A percentile compares a stretch with the other conserved stretches of the same genome.
These are phyloP conservation scores for Cyclanthera cordifolia DNA, from an alignment of 306 rosid genomes.

Conservation along the genomic window DNA sequence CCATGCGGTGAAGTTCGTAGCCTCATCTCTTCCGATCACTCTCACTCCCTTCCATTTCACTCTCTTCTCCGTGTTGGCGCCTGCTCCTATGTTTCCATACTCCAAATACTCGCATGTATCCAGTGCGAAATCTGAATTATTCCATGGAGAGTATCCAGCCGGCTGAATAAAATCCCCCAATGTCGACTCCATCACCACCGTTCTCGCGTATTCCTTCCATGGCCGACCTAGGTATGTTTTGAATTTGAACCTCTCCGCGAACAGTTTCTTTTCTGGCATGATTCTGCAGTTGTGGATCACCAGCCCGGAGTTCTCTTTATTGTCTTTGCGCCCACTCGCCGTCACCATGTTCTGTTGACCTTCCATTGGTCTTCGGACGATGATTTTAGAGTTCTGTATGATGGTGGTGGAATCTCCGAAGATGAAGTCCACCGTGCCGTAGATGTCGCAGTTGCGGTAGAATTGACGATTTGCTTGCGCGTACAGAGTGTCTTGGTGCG, in stretches of 20 bases:
- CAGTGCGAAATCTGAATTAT: constrained; percentile 13
- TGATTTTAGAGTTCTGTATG: constrained; percentile 47
- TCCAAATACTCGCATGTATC: constrained; percentile 44
- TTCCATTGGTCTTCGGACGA: constrained; percentile 30
- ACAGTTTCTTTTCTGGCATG: constrained; percentile 27
- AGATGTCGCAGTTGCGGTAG: constrained; percentile 64
- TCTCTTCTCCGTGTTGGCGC: constrained; percentile 26
- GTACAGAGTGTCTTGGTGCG: constrained; percentile 62
- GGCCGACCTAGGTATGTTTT: constrained; percentile 49
- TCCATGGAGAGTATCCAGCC: constrained; percentile 35
- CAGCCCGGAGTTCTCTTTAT: constrained; percentile 18
- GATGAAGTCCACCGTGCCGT: constrained; percentile 65
- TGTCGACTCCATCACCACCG: constrained; percentile 41
- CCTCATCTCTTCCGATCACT: constrained; percentile 29
- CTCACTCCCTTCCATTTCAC: constrained; percentile 46
- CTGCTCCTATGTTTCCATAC: constrained; percentile 44
- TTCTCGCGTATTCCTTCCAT: constrained; percentile 41
- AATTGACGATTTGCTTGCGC: constrained; percentile 49
- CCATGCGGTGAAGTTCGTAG: constrained; percentile 27
- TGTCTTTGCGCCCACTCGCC: constrained; percentile 28
- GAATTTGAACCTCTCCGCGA: constrained; percentile 21
- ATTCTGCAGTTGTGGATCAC: constrained; percentile 54
- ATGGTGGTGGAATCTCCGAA: constrained; percentile 39
- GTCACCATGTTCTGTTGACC: constrained; percentile 40
- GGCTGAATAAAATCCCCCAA: constrained; percentile 37